Percentiles rank a stretch among this genome's conserved stretches.
Conservation (phyloP, 2,329 filamentous ascomycete genomes). For the Trichoderma koningiopsis region DNA sequence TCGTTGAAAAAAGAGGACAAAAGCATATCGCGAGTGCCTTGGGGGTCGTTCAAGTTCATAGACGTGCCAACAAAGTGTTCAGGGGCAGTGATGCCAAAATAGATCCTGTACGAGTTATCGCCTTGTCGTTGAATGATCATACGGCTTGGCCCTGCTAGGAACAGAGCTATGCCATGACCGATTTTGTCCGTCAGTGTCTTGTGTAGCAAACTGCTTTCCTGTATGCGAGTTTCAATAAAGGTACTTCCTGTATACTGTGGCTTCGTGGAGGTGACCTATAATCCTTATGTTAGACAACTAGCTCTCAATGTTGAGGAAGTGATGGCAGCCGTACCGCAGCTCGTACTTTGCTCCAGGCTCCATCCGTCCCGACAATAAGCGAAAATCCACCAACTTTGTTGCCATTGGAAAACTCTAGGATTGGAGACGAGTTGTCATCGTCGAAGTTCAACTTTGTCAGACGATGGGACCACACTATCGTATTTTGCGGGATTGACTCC, state of each 20-base stretch:
- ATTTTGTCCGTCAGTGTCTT: conserved; percentile 12
- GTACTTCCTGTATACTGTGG: not conserved
- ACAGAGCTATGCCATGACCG: conserved; percentile 8
- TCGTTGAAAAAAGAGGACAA: not conserved
- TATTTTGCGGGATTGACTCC: conserved; percentile 5
- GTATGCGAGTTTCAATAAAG: not conserved
- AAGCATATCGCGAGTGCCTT: not conserved
- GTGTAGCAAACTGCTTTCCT: not conserved
- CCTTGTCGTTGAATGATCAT: conserved; percentile 18
- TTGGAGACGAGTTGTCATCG: not conserved
- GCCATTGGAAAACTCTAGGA: conserved; percentile 9
- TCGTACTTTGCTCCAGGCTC: conserved; percentile 12
- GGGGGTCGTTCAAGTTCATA: conserved; percentile 1
- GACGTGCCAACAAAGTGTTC: conserved; percentile 14
- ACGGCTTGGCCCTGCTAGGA: conserved; percentile 13
- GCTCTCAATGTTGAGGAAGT: not conserved
- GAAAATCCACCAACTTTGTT: conserved; percentile 6
- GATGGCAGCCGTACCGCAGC: conserved; percentile 3
- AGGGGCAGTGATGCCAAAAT: conserved; percentile 13
- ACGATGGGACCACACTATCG: conserved; percentile 8
- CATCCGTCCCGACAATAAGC: conserved; percentile 5
- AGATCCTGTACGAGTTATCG: conserved; percentile 11
- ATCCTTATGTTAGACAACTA: not conserved
- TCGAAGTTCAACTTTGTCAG: conserved; percentile 7
- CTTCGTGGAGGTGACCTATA: not conserved